Evolutionary conservation across 306 rosid species (phyloP).

Genomic region (Senna tora): DNA sequence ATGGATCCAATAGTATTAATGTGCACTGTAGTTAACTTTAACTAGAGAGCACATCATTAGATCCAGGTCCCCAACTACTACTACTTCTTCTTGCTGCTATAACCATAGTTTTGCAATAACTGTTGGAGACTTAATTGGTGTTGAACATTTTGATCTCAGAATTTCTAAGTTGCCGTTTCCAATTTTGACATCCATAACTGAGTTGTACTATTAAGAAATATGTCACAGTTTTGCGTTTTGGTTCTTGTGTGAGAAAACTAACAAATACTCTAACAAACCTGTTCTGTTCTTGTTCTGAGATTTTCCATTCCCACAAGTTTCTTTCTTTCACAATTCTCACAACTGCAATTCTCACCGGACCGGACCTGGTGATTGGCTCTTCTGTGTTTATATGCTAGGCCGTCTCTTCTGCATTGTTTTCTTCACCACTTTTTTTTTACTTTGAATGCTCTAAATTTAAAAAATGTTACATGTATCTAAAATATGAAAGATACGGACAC

Average conservation of each 20-base stretch:
- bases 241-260: background rate
- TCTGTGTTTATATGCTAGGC: no score
- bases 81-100: background rate
- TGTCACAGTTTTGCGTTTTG: background rate
- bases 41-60: no score
- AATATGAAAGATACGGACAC: no score
- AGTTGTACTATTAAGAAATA: background rate
- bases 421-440: no score
- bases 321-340: background rate
- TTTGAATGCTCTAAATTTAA: no score
- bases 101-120: conserved; percentile 15
- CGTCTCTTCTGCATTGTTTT: no score
- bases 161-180: conserved; percentile 7
- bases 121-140: conserved; percentile 7
- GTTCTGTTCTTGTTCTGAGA: background rate
- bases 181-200: background rate
- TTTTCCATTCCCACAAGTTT: background rate
- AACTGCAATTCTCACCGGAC: no score
- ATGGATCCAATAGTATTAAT: no score
- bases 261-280: background rate
- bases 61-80: no score
- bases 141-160: conserved; percentile 19
- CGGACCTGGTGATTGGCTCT: no score
- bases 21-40: no score
- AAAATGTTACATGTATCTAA: no score